Percentiles rank a stretch among this genome's conserved stretches.
Evolutionary conservation across 208 protist genomes (phyloP).

Genomic region (Tritrichomonas foetus): DNA sequence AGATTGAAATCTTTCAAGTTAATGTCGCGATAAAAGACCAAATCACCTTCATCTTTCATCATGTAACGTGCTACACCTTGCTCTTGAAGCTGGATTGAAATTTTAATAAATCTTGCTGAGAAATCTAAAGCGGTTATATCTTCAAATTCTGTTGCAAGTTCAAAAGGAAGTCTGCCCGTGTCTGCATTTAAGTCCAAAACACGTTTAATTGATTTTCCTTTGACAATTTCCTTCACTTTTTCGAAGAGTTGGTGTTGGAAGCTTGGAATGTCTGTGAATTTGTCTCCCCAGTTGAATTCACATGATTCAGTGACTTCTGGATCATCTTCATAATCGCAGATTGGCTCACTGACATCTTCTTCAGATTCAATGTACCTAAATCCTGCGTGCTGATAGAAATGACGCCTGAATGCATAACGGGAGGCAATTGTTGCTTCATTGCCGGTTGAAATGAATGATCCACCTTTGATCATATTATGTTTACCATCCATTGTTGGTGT

Average conservation of each 20-base stretch:
- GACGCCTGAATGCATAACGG: slow-evolving; percentile 80
- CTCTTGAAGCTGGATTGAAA: slow-evolving; percentile 41
- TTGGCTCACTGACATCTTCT: slow-evolving; percentile 43
- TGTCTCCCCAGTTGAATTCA: not conserved
- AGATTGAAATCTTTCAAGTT: not conserved
- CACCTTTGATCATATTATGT: slow-evolving; percentile 84
- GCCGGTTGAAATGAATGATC: slow-evolving; percentile 79
- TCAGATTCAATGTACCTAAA: slow-evolving; percentile 75
- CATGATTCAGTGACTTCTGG: not conserved
- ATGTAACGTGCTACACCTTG: not conserved
- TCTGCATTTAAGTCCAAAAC: slow-evolving; percentile 59
- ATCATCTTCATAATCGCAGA: not conserved
- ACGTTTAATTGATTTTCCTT: not conserved
- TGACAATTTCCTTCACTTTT: not conserved
- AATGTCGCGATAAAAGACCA: not conserved
- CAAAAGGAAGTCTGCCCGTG: slow-evolving; percentile 57
- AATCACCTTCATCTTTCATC: slow-evolving; percentile 36
- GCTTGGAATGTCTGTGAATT: not conserved
- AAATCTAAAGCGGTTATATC: slow-evolving; percentile 52
- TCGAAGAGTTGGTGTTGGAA: not conserved
- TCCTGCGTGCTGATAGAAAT: slow-evolving; percentile 88
- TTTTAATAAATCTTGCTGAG: slow-evolving; percentile 46
- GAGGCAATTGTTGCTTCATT: slow-evolving; percentile 78
- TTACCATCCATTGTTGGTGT: slow-evolving; percentile 83
- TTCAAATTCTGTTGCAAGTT: slow-evolving; percentile 53